A percentile compares a stretch with the other conserved stretches of the same genome.
These are phyloP conservation scores for Xylariaceae sp. DNA, from an alignment of 2,329 filamentous ascomycete genomes.

Conservation along the genomic window DNA sequence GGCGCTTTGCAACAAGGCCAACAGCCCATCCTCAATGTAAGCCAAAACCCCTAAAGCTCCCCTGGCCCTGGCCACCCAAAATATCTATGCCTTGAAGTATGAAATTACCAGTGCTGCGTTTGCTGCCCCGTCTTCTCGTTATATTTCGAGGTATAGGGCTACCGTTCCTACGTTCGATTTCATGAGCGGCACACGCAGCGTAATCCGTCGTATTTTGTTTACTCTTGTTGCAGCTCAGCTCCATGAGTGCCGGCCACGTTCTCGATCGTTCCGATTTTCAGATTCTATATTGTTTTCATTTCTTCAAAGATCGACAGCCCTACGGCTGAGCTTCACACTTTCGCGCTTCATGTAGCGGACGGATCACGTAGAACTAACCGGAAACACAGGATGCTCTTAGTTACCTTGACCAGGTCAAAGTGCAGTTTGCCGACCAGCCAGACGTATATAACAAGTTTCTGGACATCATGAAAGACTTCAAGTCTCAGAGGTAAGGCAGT, in stretches of 20 bases:
- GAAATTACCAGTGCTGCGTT: background rate
- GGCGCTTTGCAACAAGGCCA: slow-evolving; percentile 24
- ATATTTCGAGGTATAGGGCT: background rate
- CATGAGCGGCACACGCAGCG: background rate
- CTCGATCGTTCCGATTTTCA: background rate
- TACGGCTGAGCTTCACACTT: background rate
- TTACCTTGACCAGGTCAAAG: slow-evolving; percentile 97
- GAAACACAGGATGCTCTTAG: slow-evolving; percentile 65
- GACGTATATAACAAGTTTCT: slow-evolving; percentile 96
- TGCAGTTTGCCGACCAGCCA: slow-evolving; percentile 93
- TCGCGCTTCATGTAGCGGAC: no score
- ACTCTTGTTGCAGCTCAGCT: background rate
- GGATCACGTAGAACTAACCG: no score
- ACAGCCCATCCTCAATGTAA: slow-evolving; percentile 67
- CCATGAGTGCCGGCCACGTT: background rate
- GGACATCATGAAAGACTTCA: slow-evolving; percentile 99
- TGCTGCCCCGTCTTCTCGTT: background rate
- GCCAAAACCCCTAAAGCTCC: slow-evolving; percentile 21
- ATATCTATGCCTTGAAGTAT: background rate
- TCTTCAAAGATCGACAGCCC: no score
- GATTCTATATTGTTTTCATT: background rate
- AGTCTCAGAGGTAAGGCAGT: slow-evolving; percentile 78
- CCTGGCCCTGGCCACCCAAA: background rate
- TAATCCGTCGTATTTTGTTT: background rate
- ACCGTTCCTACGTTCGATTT: background rate